Evolutionary conservation across 495 filamentous ascomycete genomes (phyloP).

Genomic region (Aspergillus conjunctus): DNA sequence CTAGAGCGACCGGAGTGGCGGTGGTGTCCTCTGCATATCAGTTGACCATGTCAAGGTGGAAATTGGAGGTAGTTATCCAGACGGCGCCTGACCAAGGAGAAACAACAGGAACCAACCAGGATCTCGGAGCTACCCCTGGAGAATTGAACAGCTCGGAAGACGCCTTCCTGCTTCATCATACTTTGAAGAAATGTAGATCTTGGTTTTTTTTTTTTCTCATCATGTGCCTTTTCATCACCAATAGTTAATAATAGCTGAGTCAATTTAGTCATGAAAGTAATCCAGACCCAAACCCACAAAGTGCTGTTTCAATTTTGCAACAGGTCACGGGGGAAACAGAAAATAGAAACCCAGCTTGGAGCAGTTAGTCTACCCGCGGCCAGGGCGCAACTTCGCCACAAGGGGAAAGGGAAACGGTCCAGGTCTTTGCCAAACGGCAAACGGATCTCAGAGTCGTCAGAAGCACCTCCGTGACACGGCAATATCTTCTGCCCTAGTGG

Average conservation of each 20-base stretch:
- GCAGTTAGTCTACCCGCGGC: not conserved
- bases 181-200: not conserved
- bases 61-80: not conserved
- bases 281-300: not conserved
- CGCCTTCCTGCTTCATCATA: not conserved
- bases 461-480: conserved; percentile 27
- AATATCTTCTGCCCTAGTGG: conserved; percentile 42
- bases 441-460: not conserved
- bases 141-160: not conserved
- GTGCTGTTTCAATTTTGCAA: not conserved
- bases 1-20: not conserved
- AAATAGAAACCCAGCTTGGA: not conserved
- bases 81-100: conserved; percentile 6
- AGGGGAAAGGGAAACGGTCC: conserved; percentile 3
- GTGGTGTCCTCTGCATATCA: not conserved
- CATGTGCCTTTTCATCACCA: conserved; percentile 11
- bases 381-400: not conserved
- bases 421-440: conserved; percentile 3
- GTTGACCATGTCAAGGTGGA: not conserved
- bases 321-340: not conserved
- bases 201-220: conserved; percentile 5
- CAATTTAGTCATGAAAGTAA: not conserved
- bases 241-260: conserved; percentile 4
- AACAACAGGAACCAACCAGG: conserved; percentile 1
- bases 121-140: conserved; percentile 5